phyloP scores from a whole-genome alignment of 2,329 filamentous ascomycete species.

The Curvularia spicifera region DNA sequence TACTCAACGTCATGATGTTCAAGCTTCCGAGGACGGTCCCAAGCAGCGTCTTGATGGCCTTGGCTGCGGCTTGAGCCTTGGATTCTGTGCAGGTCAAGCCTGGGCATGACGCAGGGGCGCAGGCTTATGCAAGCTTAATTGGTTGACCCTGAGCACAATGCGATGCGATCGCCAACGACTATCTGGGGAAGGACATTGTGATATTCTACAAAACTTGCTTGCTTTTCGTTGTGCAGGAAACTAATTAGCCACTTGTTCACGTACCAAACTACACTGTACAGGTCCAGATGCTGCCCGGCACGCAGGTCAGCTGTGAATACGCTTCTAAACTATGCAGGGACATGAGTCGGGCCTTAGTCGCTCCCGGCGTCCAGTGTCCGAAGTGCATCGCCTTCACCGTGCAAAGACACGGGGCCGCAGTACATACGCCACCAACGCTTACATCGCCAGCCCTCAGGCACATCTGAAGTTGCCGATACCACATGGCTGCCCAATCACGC shows the following conservation, averaged over 20 bases:
- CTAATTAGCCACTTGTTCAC: neutral
- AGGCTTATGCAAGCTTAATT: slow-evolving; percentile 27
- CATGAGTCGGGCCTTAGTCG: too few species aligned
- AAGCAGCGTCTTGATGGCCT: slow-evolving; percentile 12
- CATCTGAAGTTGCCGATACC: neutral
- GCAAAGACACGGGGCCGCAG: too few species aligned
- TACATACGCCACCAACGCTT: too few species aligned
- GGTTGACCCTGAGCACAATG: slow-evolving; percentile 7
- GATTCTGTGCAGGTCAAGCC: slow-evolving; percentile 3
- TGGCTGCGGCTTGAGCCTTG: slow-evolving; percentile 24
- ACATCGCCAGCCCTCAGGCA: too few species aligned
- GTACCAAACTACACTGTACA: neutral
- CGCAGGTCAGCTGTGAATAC: too few species aligned
- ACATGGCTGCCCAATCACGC: neutral
- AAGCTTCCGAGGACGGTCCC: slow-evolving; percentile 25
- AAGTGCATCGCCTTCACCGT: neutral
- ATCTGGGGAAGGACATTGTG: neutral
- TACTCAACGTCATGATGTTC: slow-evolving; percentile 27
- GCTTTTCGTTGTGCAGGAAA: neutral
- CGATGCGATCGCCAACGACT: neutral
- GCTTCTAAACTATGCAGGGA: too few species aligned
- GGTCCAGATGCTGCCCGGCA: neutral
- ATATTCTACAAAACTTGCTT: neutral
- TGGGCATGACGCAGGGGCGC: slow-evolving; percentile 16
- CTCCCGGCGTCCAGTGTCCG: too few species aligned